Evolutionary conservation across 2,329 filamentous ascomycete species (phyloP).

Genomic region (Ophiostoma populinum): DNA sequence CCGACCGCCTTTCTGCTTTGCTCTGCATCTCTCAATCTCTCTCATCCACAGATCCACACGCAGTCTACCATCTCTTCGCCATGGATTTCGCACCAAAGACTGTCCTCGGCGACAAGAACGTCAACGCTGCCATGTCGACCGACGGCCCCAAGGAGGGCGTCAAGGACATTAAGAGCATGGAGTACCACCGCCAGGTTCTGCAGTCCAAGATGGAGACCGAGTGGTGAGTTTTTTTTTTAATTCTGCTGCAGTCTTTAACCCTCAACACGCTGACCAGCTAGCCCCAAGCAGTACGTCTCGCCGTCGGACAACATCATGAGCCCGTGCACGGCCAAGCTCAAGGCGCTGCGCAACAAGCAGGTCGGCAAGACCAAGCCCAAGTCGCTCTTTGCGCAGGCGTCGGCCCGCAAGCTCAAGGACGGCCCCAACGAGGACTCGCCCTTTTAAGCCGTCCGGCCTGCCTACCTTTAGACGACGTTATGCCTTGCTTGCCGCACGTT

Average conservation of each 20-base stretch:
- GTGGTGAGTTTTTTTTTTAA: conserved; percentile 33
- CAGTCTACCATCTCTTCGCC: too few relatives aligned
- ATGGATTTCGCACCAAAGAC: conserved; percentile 8
- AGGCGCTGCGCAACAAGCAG: conserved; percentile 63
- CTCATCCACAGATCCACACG: neutral
- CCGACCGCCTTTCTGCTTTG: too few relatives aligned
- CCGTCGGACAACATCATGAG: conserved; percentile 84
- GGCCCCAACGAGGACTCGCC: conserved; percentile 23
- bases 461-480: neutral
- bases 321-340: conserved; percentile 69
- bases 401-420: conserved; percentile 39
- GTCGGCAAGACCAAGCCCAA: conserved; percentile 57
- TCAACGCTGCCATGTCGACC: conserved; percentile 35
- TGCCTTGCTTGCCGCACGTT: too few relatives aligned
- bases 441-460: too few relatives aligned
- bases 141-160: conserved; percentile 24
- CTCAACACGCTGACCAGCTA: conserved; percentile 6
- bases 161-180: conserved; percentile 51
- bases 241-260: too few relatives aligned
- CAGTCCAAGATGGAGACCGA: conserved; percentile 53
- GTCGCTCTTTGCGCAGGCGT: conserved; percentile 49
- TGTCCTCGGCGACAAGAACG: conserved; percentile 47
- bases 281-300: conserved; percentile 43
- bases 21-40: neutral
- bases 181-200: conserved; percentile 61